phyloP scores from a whole-genome alignment of 352 stramenopile species.

The Phytophthora cryptogea region DNA sequence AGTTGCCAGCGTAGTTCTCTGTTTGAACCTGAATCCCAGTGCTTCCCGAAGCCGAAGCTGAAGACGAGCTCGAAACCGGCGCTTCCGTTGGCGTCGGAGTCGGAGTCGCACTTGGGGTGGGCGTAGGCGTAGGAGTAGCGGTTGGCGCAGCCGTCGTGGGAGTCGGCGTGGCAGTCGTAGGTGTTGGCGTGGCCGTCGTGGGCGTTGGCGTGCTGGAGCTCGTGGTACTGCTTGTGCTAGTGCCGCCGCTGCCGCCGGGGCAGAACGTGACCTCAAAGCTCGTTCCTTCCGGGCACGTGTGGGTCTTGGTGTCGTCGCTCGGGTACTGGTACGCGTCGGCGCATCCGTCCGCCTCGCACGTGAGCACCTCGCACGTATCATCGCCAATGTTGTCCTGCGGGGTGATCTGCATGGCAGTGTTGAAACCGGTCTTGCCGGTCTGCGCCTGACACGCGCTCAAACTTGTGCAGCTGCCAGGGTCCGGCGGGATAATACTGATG shows the following conservation, averaged over 20 bases:
- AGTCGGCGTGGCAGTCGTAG: conserved; percentile 22
- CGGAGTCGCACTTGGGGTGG: conserved; percentile 27
- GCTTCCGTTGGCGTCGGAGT: conserved; percentile 31
- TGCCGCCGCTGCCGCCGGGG: conserved; percentile 40
- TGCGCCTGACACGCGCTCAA: conserved; percentile 46
- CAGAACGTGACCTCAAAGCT: conserved; percentile 75
- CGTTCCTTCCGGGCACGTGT: conserved; percentile 55
- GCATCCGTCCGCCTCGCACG: conserved; percentile 56
- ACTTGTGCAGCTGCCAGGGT: conserved; percentile 46
- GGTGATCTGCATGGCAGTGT: conserved; percentile 60
- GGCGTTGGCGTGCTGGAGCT: conserved; percentile 24
- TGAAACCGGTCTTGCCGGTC: conserved; percentile 63
- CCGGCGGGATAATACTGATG: conserved; percentile 60
- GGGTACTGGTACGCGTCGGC: conserved; percentile 64
- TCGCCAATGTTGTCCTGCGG: conserved; percentile 48
- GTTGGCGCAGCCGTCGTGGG: conserved; percentile 30
- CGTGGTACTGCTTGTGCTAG: conserved; percentile 34
- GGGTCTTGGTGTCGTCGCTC: conserved; percentile 62
- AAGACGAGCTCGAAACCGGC: conserved; percentile 21
- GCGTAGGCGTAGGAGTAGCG: conserved; percentile 15
- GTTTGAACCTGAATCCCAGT: conserved; percentile 26
- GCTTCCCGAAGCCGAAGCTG: conserved; percentile 11
- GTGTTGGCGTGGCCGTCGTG: conserved; percentile 21
- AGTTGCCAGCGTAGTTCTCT: conserved; percentile 32
- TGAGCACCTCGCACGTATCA: conserved; percentile 47